phyloP scores from a whole-genome alignment of 768 basidiomycete species.

The Galerina sulciceps region DNA sequence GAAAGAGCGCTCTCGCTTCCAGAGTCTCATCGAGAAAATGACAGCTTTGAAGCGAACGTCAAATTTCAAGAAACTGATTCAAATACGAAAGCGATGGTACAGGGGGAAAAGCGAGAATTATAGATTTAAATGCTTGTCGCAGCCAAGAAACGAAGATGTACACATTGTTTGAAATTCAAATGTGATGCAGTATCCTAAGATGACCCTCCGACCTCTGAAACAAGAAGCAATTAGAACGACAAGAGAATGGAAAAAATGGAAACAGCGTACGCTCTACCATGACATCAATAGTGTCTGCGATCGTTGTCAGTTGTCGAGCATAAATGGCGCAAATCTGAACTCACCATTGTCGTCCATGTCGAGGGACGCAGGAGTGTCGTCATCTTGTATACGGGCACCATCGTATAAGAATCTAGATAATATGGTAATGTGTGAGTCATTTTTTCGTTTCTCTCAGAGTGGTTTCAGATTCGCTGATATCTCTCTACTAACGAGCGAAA shows the following conservation, averaged over 20 bases:
- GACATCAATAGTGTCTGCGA: constrained; percentile 89
- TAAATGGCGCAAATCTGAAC: constrained; percentile 22
- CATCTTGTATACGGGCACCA: constrained; percentile 82
- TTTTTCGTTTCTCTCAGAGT: not conserved
- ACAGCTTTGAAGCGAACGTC: not conserved
- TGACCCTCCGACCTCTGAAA: constrained; percentile 51
- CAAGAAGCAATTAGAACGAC: constrained; percentile 14
- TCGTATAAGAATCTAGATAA: constrained; percentile 87
- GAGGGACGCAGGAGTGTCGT: constrained; percentile 83
- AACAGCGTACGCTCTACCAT: constrained; percentile 82
- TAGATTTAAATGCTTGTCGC: constrained; percentile 1
- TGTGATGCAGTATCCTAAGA: constrained; percentile 8
- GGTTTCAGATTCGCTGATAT: constrained; percentile 9
- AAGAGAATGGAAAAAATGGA: not conserved
- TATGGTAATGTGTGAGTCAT: not conserved
- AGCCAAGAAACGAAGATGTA: constrained; percentile 8
- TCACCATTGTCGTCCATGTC: constrained; percentile 91
- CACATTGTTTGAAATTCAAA: constrained; percentile 15
- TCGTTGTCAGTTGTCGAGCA: constrained; percentile 8
- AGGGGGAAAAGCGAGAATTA: constrained; percentile 8
- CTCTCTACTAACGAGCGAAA: constrained; percentile 2
- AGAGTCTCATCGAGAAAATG: not conserved
- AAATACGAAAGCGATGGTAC: constrained; percentile 6
- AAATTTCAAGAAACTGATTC: not conserved
- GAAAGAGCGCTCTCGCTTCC: too few species aligned